Base-by-base conservation (phyloP, 768 basidiomycete species). In the Termitomyces sp. region DNA sequence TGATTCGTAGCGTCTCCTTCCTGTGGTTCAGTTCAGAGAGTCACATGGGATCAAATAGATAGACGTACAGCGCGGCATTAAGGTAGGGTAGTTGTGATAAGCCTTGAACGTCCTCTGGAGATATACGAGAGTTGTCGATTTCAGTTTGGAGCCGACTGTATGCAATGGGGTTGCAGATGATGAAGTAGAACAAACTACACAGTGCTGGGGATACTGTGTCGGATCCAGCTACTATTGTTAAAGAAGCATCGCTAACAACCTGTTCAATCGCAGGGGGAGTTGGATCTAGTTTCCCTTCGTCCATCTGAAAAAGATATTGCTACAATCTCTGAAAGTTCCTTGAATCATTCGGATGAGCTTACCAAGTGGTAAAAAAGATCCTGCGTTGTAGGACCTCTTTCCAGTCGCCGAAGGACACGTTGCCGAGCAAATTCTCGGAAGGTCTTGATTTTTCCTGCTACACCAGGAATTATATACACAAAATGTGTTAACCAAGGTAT, bases 361-460 rank as follows among this genome's bases (percentile, higher is more conserved):
- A 65, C 66, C 56, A 67, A 37, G 36, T 67, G 57, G 39, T 67
- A 63, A 49, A 67, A 65, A 5, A 67, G 42, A 52, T 67, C 64
- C 29, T 63, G 61, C 6, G 57, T 59, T 27, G 55, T 52, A 9
- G 64, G 59, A 0, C 64, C 64, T 27, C 82, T 79, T 69, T 83
- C 79, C 63, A 83, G 85, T 27, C 87, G 73, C 58, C 73, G 74
- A 41, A 87, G 72, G 2, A 83, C 86, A 43, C 86, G 74, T 60
- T 78, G 72, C 52, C 83, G 74, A 10, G 78, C 80, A 43, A 77
- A 74, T 14, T 76, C 71, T 46, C 65, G 50, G 62, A 67, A 67
- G 7, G 46, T 49, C 44, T 62, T 63, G 44, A 62, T 55, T 39
- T 56, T 52, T 14, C 13, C 20, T n/a, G 57, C 60, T n/a, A 63